phyloP scores from a whole-genome alignment of 345 rosid species.

The Hibiscus mutabilis region DNA sequence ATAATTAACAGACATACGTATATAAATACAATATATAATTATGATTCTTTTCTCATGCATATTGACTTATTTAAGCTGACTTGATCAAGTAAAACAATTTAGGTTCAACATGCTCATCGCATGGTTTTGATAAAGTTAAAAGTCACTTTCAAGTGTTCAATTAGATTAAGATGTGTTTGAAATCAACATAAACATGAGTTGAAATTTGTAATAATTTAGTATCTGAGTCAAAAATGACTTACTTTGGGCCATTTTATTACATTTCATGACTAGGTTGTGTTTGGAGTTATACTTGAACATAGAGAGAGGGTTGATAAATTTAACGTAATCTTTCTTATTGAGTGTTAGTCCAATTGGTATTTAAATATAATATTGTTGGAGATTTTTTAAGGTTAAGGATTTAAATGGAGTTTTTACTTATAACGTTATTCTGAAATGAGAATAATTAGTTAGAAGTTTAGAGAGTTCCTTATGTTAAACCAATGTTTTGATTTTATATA shows the following conservation, averaged over 20 bases:
- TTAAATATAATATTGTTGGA: too few relatives aligned
- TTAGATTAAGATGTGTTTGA: neutral
- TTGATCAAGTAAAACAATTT: neutral
- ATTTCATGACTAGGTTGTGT: neutral
- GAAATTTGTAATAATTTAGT: neutral
- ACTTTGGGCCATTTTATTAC: neutral
- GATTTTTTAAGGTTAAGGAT: too few relatives aligned
- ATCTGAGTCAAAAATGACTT: neutral
- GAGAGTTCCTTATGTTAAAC: too few relatives aligned
- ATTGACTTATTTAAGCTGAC: slow-evolving; percentile 2
- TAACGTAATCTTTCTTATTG: too few relatives aligned
- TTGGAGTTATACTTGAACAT: neutral
- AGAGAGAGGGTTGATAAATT: too few relatives aligned
- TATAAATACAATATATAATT: neutral
- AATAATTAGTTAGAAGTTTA: too few relatives aligned
- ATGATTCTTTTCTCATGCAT: neutral
- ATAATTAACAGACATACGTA: neutral
- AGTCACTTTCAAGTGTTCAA: neutral
- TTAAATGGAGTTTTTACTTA: too few relatives aligned
- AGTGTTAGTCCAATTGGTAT: too few relatives aligned
- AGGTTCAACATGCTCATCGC: neutral
- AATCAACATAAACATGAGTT: neutral
- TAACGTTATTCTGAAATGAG: too few relatives aligned
- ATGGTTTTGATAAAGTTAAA: neutral
- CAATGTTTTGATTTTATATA: too few relatives aligned